Evolutionary conservation across 768 basidiomycete species (phyloP).

Genomic region (Panellus pusillus): DNA sequence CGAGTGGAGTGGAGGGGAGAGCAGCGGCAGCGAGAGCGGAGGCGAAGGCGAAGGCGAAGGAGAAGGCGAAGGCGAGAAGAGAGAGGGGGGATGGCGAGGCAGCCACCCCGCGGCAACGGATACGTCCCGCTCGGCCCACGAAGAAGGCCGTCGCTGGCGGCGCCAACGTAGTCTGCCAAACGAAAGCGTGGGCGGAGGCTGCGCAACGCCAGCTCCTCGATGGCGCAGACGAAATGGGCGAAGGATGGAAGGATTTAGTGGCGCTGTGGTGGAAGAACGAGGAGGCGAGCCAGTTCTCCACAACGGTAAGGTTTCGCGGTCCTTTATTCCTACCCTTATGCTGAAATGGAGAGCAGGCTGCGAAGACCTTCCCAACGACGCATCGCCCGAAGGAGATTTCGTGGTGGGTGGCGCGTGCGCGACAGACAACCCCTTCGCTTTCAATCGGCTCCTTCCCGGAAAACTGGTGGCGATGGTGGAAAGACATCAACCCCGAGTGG

Average conservation of each 20-base stretch:
- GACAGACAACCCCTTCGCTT: neutral
- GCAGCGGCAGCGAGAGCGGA: neutral
- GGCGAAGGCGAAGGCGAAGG: neutral
- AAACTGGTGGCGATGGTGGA: slow-evolving; percentile 6
- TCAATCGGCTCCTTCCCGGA: neutral
- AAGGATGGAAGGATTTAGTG: neutral
- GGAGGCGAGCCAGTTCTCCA: neutral
- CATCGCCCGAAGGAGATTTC: neutral
- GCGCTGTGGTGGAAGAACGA: neutral
- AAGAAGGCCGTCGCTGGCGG: neutral
- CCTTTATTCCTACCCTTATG: too few relatives aligned
- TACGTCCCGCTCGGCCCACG: neutral
- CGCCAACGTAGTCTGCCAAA: neutral
- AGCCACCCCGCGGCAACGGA: neutral
- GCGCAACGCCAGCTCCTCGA: neutral
- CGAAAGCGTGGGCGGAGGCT: neutral
- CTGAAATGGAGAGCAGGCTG: neutral
- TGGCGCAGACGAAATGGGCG: neutral
- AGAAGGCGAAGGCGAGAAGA: too few relatives aligned
- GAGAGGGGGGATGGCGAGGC: neutral
- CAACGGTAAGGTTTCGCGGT: neutral
- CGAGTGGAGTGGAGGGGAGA: neutral
- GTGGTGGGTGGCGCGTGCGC: neutral
- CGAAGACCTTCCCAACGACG: neutral
- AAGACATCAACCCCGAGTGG: neutral